Evolutionary conservation across 768 basidiomycete species (phyloP).

Genomic region (Suillus plorans): DNA sequence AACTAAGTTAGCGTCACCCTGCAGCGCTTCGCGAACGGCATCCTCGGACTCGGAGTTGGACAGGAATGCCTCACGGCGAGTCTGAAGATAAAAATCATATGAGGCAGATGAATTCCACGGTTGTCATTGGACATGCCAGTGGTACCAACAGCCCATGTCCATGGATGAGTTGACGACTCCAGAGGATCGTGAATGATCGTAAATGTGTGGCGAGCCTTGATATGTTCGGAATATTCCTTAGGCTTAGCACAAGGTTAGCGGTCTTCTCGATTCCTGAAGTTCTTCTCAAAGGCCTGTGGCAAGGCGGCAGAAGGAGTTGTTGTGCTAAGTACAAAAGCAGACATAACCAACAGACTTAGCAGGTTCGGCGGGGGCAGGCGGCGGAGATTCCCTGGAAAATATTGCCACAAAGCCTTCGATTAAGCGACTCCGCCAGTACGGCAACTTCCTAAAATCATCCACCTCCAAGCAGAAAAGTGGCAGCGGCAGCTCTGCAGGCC

Average conservation of each 20-base stretch:
- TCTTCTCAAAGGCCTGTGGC: neutral
- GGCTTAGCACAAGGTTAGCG: neutral
- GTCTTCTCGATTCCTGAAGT: neutral
- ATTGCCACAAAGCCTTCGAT: conserved; percentile 11
- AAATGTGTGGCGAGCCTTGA: neutral
- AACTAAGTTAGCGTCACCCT: neutral
- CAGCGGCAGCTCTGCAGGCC: neutral
- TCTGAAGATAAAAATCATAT: neutral
- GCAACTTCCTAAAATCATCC: conserved; percentile 2
- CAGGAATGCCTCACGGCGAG: neutral
- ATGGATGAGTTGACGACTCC: neutral
- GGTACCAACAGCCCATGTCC: neutral
- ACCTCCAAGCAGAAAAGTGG: neutral
- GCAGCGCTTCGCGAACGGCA: neutral
- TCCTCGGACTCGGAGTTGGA: conserved; percentile 3
- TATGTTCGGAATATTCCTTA: neutral
- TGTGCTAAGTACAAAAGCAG: conserved; percentile 22
- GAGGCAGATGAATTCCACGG: neutral
- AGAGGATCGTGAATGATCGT: neutral
- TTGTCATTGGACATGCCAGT: neutral
- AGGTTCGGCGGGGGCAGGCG: conserved; percentile 6
- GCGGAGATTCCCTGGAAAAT: conserved; percentile 19
- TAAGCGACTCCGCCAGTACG: conserved; percentile 4
- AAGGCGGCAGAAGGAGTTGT: neutral
- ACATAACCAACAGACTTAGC: conserved; percentile 21